Base-by-base conservation (phyloP, 495 filamentous ascomycete genomes). In the Aspergillus bertholletiae region DNA sequence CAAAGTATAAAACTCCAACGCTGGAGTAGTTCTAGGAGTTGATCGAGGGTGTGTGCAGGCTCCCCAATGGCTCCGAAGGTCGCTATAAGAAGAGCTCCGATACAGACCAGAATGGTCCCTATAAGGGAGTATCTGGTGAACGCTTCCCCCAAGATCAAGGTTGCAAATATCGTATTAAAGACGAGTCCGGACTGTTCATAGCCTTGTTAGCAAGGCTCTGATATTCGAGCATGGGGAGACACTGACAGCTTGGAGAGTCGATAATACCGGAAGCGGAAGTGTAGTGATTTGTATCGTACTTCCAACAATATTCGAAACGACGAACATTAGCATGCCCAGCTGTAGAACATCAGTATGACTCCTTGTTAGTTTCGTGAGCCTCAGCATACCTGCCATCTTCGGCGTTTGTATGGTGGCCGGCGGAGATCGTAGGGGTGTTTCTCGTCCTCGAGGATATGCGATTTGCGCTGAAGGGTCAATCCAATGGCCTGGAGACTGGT, bases 211-310 rank as follows among this genome's bases (percentile, higher is more conserved):
- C 28, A 46, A 20, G 43, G 15, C 54, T n/a, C 18, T 22, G 44
- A 2, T 24, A 28, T 35, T 22, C 15, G 13, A 23, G 28, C 12
- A 24, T 40, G 23, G 21, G 46, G 53, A 40, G 49, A 51, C 18
- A 73, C 76, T 68, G 71, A 86, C 83, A 28, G 94, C 94, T 74
- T 99, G 94, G 20, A 99, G 79, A 0, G 94, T 96, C 27, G 93
- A 97, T 18, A 99, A 80, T 12, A 99, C 92, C 4, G 96, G 95
- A 17, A 99, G 79, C 2, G 94, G 94, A 43, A 99, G 80, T 5
- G 92, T 97, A 6, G 94, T 97, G 66, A 99, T 97, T 66, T 99
- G 94, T 55, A 99, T 94, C 4, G 90, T 91, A 69, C 92, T 96
- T 21, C 94, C 94, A 49, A 97, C 78, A 51, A 99, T 80, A 61